phyloP scores from a whole-genome alignment of 331 rosid genomes.

The Dryas integrifolia region DNA sequence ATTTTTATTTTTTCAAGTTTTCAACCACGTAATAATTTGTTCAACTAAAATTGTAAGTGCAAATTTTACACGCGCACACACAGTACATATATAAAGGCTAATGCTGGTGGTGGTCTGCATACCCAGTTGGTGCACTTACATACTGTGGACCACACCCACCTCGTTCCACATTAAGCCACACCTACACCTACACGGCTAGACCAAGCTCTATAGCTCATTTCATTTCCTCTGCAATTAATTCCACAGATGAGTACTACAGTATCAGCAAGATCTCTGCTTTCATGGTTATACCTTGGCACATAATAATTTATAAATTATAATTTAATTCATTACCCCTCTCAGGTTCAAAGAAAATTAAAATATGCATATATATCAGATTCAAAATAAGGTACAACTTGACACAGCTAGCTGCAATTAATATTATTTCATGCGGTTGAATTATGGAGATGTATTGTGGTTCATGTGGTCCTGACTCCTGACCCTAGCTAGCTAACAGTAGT shows the following conservation, averaged over 20 bases:
- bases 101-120: constrained; percentile 16
- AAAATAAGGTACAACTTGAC: too few relatives aligned
- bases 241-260: neutral
- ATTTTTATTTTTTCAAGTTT: constrained; percentile 20
- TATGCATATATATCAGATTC: too few relatives aligned
- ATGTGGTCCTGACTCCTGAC: constrained; percentile 18
- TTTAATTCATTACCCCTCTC: too few relatives aligned
- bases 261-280: too few relatives aligned
- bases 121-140: constrained; percentile 27
- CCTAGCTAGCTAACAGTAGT: neutral
- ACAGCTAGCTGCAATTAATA: too few relatives aligned
- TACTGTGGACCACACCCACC: constrained; percentile 29
- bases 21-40: constrained; percentile 35
- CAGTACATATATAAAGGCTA: constrained; percentile 14
- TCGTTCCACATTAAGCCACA: neutral
- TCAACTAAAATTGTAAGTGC: constrained; percentile 29
- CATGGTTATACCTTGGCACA: too few relatives aligned
- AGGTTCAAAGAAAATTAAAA: too few relatives aligned
- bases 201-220: too few relatives aligned
- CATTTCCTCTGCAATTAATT: neutral
- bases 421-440: neutral
- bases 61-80: constrained; percentile 25
- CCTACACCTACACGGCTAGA: too few relatives aligned
- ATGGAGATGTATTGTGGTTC: neutral
- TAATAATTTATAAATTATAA: too few relatives aligned